A percentile compares a stretch with the other conserved stretches of the same genome.
Conservation (phyloP, 495 filamentous ascomycete species). For the Cercophora newfieldiana region DNA sequence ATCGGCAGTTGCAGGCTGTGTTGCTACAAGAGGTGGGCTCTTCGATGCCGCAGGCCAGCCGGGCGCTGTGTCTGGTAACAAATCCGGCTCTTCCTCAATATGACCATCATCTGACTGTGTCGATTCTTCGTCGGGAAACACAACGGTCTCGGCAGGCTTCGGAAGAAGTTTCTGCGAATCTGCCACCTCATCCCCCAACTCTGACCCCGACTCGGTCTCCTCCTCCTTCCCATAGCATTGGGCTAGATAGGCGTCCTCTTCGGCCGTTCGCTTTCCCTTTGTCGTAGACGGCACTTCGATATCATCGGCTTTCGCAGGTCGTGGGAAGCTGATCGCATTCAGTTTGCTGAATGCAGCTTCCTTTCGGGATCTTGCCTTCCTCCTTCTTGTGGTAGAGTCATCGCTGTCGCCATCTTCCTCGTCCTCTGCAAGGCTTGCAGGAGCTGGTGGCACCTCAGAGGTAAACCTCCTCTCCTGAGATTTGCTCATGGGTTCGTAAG, state of each 20-base stretch:
- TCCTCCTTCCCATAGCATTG: constrained; percentile 20
- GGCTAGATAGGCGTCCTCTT: constrained; percentile 25
- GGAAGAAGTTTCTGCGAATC: constrained; percentile 11
- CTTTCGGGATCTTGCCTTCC: constrained; percentile 32
- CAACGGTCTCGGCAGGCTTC: constrained; percentile 3
- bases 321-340: constrained; percentile 38
- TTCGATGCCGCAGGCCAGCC: constrained; percentile 18
- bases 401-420: constrained; percentile 31
- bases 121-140: constrained; percentile 20
- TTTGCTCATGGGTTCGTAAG: constrained; percentile 36
- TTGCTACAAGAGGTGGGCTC: not conserved
- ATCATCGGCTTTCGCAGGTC: constrained; percentile 26
- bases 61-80: constrained; percentile 5
- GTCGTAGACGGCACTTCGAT: constrained; percentile 45
- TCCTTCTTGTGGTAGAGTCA: constrained; percentile 19
- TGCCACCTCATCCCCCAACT: constrained; percentile 24
- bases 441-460: constrained; percentile 5
- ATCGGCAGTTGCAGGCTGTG: not conserved
- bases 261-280: constrained; percentile 22
- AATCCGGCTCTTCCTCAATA: constrained; percentile 10
- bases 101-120: constrained; percentile 28
- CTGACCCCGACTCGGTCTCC: not conserved
- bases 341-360: constrained; percentile 40
- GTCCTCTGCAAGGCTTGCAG: constrained; percentile 18
- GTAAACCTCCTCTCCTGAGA: constrained; percentile 37